phyloP scores from a whole-genome alignment of 2,329 filamentous ascomycete species.

The Madurella mycetomatis region DNA sequence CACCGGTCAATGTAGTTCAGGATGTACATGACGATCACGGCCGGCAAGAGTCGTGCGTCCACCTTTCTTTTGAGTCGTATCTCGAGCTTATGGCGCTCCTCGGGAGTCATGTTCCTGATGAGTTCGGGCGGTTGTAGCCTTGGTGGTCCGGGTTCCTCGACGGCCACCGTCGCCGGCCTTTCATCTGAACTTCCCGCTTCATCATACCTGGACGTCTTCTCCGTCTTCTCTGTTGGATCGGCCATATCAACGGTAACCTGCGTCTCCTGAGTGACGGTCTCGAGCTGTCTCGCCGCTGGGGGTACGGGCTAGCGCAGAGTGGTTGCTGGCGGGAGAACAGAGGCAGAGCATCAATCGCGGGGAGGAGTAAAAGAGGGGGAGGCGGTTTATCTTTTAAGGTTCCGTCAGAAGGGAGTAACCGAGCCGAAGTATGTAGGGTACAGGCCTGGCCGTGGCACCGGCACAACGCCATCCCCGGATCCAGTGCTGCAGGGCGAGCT shows the following conservation, averaged over 20 bases:
- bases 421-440: neutral
- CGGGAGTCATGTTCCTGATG: slow-evolving; percentile 39
- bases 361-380: neutral
- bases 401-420: neutral
- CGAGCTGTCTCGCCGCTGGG: neutral
- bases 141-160: slow-evolving; percentile 10
- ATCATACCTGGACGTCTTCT: slow-evolving; percentile 2
- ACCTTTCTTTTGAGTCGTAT: slow-evolving; percentile 56
- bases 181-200: slow-evolving; percentile 18
- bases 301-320: neutral
- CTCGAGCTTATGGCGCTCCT: slow-evolving; percentile 46
- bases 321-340: neutral
- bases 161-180: slow-evolving; percentile 7
- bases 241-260: neutral
- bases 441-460: neutral
- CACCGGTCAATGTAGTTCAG: slow-evolving; percentile 56
- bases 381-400: neutral
- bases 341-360: neutral
- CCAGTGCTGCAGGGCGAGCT: too few species aligned
- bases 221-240: neutral
- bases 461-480: neutral
- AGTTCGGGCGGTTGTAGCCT: slow-evolving; percentile 29
- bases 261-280: neutral
- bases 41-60: slow-evolving; percentile 56
- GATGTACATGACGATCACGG: slow-evolving; percentile 61